Percentiles rank a stretch among this genome's conserved stretches.
Evolutionary conservation across 106 monocot genomes (phyloP).

Genomic region (Platanthera guangdongensis): DNA sequence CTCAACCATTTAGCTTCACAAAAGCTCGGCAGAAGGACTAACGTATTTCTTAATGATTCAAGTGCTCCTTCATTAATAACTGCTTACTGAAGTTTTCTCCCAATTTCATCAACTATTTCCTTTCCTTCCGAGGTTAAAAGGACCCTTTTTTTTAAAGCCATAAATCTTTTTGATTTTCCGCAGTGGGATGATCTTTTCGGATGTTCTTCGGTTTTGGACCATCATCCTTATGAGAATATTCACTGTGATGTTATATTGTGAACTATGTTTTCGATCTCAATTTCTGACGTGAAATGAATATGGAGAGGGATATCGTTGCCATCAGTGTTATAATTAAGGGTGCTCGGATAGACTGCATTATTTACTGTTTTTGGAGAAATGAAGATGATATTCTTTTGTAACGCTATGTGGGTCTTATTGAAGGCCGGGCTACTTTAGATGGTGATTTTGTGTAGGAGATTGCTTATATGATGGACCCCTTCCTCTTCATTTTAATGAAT

Average conservation of each 20-base stretch:
- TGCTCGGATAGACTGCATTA: background rate
- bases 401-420: background rate
- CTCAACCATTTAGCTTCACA: too few relatives aligned
- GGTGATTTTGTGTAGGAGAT: background rate
- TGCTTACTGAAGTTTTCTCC: too few relatives aligned
- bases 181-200: background rate
- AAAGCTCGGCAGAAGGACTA: too few relatives aligned
- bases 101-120: too few relatives aligned
- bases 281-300: too few relatives aligned
- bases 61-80: too few relatives aligned
- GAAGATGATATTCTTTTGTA: background rate
- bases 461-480: background rate
- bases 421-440: background rate
- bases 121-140: background rate
- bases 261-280: too few relatives aligned
- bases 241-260: background rate
- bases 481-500: background rate
- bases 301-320: too few relatives aligned
- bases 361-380: background rate
- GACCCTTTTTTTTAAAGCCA: background rate
- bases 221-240: background rate
- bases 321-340: too few relatives aligned
- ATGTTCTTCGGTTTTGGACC: background rate
- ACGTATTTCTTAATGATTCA: too few relatives aligned
- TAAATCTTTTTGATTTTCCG: background rate